These are phyloP conservation scores for Botrytis pseudocinerea DNA, from an alignment of 2,329 filamentous ascomycete genomes.

Conservation along the genomic window DNA sequence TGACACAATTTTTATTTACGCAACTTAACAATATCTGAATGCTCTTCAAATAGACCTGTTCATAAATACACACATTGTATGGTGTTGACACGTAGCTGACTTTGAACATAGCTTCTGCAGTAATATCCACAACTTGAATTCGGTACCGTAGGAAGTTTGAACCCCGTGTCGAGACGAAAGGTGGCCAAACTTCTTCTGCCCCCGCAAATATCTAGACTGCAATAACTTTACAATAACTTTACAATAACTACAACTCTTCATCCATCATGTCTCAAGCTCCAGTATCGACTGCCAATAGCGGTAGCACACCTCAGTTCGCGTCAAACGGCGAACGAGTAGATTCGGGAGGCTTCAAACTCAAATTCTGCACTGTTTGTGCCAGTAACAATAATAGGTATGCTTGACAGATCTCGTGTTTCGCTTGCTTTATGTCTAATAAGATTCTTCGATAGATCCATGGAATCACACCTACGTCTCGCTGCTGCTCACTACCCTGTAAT, in stretches of 20 bases:
- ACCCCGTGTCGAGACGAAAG: conserved; percentile 12
- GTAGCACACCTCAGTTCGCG: conserved; percentile 21
- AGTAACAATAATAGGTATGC: conserved; percentile 92
- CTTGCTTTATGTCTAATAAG: conserved; percentile 10
- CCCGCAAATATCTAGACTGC: background rate
- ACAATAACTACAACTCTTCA: background rate
- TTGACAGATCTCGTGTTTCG: conserved; percentile 13
- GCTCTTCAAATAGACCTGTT: conserved; percentile 9
- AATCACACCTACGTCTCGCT: conserved; percentile 92
- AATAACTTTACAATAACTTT: background rate
- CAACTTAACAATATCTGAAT: conserved; percentile 34
- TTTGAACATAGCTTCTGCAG: conserved; percentile 12
- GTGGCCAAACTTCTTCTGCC: background rate
- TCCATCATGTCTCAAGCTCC: conserved; percentile 25
- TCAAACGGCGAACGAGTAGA: conserved; percentile 35
- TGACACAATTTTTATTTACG: conserved; percentile 31
- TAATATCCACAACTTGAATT: conserved; percentile 11
- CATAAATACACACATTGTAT: background rate
- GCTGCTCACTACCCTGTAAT: conserved; percentile 90
- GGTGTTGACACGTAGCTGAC: conserved; percentile 19
- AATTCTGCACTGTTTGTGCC: conserved; percentile 98
- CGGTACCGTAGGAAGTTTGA: background rate
- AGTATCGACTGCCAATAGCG: conserved; percentile 28
- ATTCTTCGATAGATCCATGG: conserved; percentile 72
- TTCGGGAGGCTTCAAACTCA: conserved; percentile 72